Evolutionary conservation across 2,329 filamentous ascomycete species (phyloP).

Genomic region (Fusarium longipes): DNA sequence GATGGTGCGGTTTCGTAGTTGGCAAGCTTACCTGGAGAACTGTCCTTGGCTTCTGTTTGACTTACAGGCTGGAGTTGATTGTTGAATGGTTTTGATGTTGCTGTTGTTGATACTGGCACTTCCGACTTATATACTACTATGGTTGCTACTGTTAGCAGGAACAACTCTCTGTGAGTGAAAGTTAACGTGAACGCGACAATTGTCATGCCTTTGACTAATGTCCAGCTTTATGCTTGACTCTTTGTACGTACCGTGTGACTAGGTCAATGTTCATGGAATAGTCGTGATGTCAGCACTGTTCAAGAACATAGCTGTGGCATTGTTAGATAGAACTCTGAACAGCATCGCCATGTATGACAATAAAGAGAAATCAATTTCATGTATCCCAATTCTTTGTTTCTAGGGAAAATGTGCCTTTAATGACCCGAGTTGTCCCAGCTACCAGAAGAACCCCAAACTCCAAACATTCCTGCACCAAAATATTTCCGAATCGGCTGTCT

Average conservation of each 20-base stretch:
- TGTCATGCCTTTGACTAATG: not conserved
- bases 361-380: conserved; percentile 17
- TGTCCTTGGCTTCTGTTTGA: conserved; percentile 1
- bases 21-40: conserved; percentile 3
- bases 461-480: conserved; percentile 19
- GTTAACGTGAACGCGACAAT: not conserved
- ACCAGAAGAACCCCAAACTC: conserved; percentile 22
- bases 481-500: conserved; percentile 7
- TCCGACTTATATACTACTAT: conserved; percentile 6
- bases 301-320: not conserved
- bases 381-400: conserved; percentile 10
- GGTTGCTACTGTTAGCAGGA: not conserved
- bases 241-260: not conserved
- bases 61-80: conserved; percentile 3
- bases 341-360: not conserved
- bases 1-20: not conserved
- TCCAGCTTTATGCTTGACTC: not conserved
- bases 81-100: not conserved
- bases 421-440: conserved; percentile 1
- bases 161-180: not conserved
- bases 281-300: not conserved
- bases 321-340: not conserved
- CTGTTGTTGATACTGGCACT: not conserved
- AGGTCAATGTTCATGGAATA: not conserved
- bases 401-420: not conserved